These are phyloP conservation scores for Trametes meyenii DNA, from an alignment of 768 basidiomycete species.

Conservation along the genomic window DNA sequence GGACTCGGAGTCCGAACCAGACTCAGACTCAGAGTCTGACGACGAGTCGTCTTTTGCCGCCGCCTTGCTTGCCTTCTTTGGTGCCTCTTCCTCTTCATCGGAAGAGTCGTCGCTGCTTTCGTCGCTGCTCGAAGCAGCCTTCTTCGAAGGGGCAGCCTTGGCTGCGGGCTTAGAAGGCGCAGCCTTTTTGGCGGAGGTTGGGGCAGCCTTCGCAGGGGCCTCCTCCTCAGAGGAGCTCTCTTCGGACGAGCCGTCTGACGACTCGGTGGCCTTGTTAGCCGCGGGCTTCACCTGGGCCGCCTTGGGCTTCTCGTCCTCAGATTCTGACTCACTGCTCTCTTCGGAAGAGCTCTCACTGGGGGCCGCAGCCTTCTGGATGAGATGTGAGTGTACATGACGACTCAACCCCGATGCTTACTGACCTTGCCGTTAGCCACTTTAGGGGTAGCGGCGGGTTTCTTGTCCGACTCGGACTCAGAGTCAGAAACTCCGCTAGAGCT, in stretches of 20 bases:
- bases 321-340: constrained; percentile 31
- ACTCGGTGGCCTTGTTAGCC: constrained; percentile 26
- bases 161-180: constrained; percentile 30
- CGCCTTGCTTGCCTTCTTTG: constrained; percentile 19
- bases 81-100: constrained; percentile 26
- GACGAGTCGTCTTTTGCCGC: constrained; percentile 35
- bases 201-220: constrained; percentile 26
- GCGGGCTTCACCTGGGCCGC: constrained; percentile 38
- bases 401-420: background rate
- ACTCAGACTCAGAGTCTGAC: constrained; percentile 30
- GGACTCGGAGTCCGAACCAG: constrained; percentile 15
- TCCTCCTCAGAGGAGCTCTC: constrained; percentile 27
- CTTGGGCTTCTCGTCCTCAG: constrained; percentile 44
- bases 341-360: constrained; percentile 20
- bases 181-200: constrained; percentile 28
- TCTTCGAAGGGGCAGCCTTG: constrained; percentile 32
- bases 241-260: constrained; percentile 25
- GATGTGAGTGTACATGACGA: background rate
- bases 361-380: constrained; percentile 21
- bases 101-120: constrained; percentile 30
- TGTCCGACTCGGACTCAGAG: constrained; percentile 40
- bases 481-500: constrained; percentile 33
- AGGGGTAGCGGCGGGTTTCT: constrained; percentile 42
- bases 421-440: constrained; percentile 44
- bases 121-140: constrained; percentile 29